phyloP scores from a whole-genome alignment of 73 alveolate species.

The Paramecium tetraurelia region DNA sequence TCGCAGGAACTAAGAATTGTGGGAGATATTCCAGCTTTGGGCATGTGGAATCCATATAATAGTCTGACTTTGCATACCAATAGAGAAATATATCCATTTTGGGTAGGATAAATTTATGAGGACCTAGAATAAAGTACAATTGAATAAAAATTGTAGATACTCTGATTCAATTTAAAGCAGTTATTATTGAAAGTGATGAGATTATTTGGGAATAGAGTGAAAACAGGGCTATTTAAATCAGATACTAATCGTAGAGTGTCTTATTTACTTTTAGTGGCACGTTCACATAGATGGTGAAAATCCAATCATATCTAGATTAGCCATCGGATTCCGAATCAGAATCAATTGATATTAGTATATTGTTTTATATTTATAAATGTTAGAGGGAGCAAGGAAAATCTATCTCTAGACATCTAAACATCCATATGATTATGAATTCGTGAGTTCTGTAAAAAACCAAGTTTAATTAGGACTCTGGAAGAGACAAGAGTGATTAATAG shows the following conservation, averaged over 20 bases:
- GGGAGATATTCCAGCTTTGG: neutral
- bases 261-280: neutral
- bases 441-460: neutral
- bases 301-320: neutral
- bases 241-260: neutral
- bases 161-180: neutral
- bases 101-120: neutral
- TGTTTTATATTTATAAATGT: neutral
- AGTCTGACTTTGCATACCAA: neutral
- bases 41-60: neutral
- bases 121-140: neutral
- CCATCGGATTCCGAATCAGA: neutral
- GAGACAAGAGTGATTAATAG: neutral
- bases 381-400: neutral
- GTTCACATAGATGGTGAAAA: neutral
- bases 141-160: neutral
- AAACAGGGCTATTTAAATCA: neutral
- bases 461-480: neutral
- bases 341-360: neutral
- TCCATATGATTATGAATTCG: neutral
- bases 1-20: neutral
- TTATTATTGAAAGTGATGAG: neutral
- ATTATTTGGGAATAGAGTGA: constrained; percentile 3
- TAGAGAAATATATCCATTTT: neutral
- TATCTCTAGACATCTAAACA: neutral